Conservation (phyloP, 164 flowering plant species). For the Santalum album region DNA sequence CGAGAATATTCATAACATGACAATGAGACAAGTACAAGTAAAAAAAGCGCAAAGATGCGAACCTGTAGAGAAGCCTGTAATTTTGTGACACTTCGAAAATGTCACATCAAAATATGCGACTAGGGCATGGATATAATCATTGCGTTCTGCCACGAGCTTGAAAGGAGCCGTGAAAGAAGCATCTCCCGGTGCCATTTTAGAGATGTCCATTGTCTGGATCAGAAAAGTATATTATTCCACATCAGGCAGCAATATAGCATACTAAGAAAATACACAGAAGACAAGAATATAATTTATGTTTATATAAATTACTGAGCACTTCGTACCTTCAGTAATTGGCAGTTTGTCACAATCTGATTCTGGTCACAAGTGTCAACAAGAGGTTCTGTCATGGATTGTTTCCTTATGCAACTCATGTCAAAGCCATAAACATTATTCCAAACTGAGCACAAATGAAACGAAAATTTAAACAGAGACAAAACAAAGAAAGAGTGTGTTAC, state of each 20-base stretch:
- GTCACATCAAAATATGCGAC: conserved; percentile 96
- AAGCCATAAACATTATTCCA: conserved; percentile 96
- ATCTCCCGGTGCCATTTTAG: conserved; percentile 87
- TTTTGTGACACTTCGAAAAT: conserved; percentile 83
- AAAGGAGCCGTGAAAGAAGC: conserved; percentile 92
- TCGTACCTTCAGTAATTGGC: conserved; percentile 84
- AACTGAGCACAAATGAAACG: conserved; percentile 34
- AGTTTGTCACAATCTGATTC: conserved; percentile 87
- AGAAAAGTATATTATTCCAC: not conserved
- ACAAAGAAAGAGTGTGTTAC: not conserved
- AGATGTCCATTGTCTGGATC: conserved; percentile 90
- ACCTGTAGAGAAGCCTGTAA: conserved; percentile 96
- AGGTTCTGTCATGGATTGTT: conserved; percentile 90
- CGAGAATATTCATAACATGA: no score
- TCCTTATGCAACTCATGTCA: conserved; percentile 94
- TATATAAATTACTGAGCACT: not conserved
- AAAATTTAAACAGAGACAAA: not conserved
- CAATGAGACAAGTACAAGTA: no score
- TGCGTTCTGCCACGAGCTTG: conserved; percentile 85
- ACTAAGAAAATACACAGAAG: not conserved
- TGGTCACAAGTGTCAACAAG: conserved; percentile 94
- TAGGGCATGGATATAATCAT: conserved; percentile 92
- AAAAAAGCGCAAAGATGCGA: conserved; percentile 1
- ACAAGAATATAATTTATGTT: not conserved
- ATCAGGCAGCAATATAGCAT: not conserved